Evolutionary conservation across 228 moss, liverwort and hornwort genomes (phyloP).

Genomic region (Sphagnum fallax): DNA sequence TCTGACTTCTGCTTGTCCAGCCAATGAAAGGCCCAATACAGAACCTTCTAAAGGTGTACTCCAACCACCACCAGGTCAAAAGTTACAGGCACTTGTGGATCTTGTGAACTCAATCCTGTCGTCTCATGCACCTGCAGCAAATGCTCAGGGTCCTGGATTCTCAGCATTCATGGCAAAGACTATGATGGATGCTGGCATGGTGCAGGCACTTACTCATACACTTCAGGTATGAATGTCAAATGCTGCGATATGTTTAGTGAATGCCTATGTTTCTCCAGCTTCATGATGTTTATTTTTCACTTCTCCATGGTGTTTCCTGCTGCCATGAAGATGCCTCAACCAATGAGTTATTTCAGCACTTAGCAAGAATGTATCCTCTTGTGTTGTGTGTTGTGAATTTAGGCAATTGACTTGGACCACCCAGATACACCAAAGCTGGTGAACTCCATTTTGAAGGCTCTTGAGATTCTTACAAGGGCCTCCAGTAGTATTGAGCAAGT

Average conservation of each 20-base stretch:
- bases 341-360: too few species aligned
- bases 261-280: too few species aligned
- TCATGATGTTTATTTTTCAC: too few species aligned
- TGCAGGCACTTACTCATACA: slow-evolving; percentile 77
- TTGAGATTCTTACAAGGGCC: slow-evolving; percentile 82
- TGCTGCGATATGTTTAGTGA: too few species aligned
- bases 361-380: too few species aligned
- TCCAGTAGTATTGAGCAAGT: slow-evolving; percentile 52
- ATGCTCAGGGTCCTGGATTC: slow-evolving; percentile 79
- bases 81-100: slow-evolving; percentile 80
- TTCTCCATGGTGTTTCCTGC: too few species aligned
- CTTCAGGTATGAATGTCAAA: slow-evolving; percentile 36
- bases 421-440: slow-evolving; percentile 94
- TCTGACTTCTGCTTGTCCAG: slow-evolving; percentile 41
- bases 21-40: slow-evolving; percentile 26
- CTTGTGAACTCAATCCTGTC: slow-evolving; percentile 88
- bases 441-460: slow-evolving; percentile 72
- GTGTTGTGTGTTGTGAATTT: neutral
- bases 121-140: slow-evolving; percentile 70
- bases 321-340: too few species aligned
- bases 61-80: slow-evolving; percentile 65
- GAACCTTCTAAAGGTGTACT: slow-evolving; percentile 32
- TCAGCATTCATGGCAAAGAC: slow-evolving; percentile 87
- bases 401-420: slow-evolving; percentile 90
- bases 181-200: slow-evolving; percentile 93